A percentile compares a stretch with the other conserved stretches of the same genome.
phyloP scores from a whole-genome alignment of 2,329 filamentous ascomycete species.

The Coniella vitis region DNA sequence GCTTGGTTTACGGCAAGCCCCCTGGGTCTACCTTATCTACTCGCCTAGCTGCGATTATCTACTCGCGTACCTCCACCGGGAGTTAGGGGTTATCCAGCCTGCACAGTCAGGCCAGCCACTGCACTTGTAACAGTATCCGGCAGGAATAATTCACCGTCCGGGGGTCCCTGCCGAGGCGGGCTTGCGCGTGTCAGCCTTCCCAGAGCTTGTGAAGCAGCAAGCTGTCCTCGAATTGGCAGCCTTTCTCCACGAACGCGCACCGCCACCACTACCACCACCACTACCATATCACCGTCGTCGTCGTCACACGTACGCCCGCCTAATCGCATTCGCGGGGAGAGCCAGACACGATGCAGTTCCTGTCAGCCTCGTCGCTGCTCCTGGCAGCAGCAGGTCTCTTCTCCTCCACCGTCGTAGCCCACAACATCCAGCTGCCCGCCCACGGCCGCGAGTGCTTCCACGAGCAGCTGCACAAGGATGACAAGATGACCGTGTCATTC shows the following conservation, averaged over 20 bases:
- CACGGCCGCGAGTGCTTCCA: slow-evolving; percentile 98
- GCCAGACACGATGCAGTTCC: slow-evolving; percentile 34
- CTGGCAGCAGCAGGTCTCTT: slow-evolving; percentile 45
- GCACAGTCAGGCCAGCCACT: too few relatives aligned
- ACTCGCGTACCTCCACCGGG: slow-evolving; percentile 9
- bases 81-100: neutral
- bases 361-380: slow-evolving; percentile 32
- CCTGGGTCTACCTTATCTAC: slow-evolving; percentile 1
- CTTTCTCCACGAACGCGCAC: slow-evolving; percentile 12
- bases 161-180: slow-evolving; percentile 11
- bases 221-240: slow-evolving; percentile 11
- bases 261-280: slow-evolving; percentile 8
- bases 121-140: slow-evolving; percentile 1
- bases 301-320: too few relatives aligned
- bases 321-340: neutral
- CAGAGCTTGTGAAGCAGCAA: slow-evolving; percentile 16
- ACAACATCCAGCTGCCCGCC: slow-evolving; percentile 92
- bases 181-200: slow-evolving; percentile 6
- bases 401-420: slow-evolving; percentile 61
- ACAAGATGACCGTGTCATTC: slow-evolving; percentile 98
- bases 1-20: slow-evolving; percentile 1
- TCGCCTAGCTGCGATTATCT: neutral
- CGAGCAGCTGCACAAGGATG: slow-evolving; percentile 84
- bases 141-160: slow-evolving; percentile 3
- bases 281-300: slow-evolving; percentile 1